Evolutionary conservation across 805 yeast genomes (phyloP), one percentile per base, ranked within the genome.

Genomic region (Yamadazyma olivae): DNA sequence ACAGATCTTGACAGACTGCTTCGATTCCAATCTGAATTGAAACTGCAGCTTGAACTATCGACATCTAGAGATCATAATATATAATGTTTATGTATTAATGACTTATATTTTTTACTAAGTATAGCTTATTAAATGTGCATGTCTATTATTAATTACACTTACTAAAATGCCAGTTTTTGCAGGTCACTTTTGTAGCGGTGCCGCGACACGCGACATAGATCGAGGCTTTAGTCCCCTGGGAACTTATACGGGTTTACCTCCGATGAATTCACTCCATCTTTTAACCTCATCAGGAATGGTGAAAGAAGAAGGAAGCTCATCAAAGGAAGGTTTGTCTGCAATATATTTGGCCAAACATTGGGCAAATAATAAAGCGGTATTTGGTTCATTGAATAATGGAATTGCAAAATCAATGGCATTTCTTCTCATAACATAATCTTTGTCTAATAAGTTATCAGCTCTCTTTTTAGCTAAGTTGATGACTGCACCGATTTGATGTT

Each of bases 401-500:
- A 91, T 83, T 42, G 86, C 98, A 60, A 93, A 93, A 63, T 93
- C 99, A 67, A 93, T 95, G 32, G 99, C 98, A 61, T 93, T 93
- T 72, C 99, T 83, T 74, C 99, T 83, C 99, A 93, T 93, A 40
- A 91, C 82, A 63, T 93, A 93, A 66, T 93, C 97, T 63, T 84
- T 83, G 56, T 93, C 97, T 46, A 77, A 63, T 46, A 87, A 73
- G 46, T 75, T 68, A 53, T 86, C 95, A 29, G 98, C 99, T 59
- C 96, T 79, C 28, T 86, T 83, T 50, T 74, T 74, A 36, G 99
- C 97, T 54, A 93, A 75, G 69, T 93, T 93, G 77, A 91, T 81
- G 13, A 93, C 99, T 45, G 89, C 82, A 45, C 81, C 74, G 58
- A 93, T 80, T 53, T 90, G 80, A 64, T 87, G 78, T 44, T 81